Evolutionary conservation across 768 basidiomycete genomes (phyloP).

Genomic region (Harrya chromipes): DNA sequence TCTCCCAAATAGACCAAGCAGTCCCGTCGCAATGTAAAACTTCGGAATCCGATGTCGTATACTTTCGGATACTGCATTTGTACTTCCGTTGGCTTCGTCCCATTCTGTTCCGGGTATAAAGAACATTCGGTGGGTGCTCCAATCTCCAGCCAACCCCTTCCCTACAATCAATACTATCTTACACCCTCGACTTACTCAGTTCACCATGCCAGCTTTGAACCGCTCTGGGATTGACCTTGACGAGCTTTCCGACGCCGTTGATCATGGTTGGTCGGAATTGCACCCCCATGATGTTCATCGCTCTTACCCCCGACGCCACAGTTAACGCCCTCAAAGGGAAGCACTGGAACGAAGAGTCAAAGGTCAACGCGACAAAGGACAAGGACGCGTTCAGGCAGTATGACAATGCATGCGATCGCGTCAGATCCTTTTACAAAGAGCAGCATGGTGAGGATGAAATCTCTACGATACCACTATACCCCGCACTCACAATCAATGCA

Average conservation of each 20-base stretch:
- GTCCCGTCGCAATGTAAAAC: constrained; percentile 15
- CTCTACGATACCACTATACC: background rate
- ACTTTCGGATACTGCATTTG: constrained; percentile 12
- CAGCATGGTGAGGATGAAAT: constrained; percentile 57
- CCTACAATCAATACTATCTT: background rate
- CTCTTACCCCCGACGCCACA: constrained; percentile 24
- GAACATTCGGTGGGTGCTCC: background rate
- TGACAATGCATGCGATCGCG: constrained; percentile 71
- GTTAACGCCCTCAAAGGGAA: constrained; percentile 70
- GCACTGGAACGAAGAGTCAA: constrained; percentile 53
- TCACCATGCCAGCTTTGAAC: constrained; percentile 26
- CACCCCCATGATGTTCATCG: background rate
- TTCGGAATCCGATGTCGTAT: constrained; percentile 22
- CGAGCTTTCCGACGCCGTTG: constrained; percentile 45
- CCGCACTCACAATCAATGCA: constrained; percentile 25
- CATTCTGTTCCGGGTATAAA: constrained; percentile 22
- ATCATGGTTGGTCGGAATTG: constrained; percentile 38
- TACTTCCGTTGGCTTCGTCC: constrained; percentile 7
- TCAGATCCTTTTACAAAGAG: constrained; percentile 74
- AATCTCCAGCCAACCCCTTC: constrained; percentile 3
- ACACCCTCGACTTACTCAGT: background rate
- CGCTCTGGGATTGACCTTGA: constrained; percentile 37
- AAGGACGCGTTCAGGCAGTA: constrained; percentile 71
- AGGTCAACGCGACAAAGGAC: constrained; percentile 59
- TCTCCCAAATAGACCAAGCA: constrained; percentile 8